Evolutionary conservation across 805 yeast species (phyloP), one percentile per base, ranked within the genome.

Genomic region (Spathaspora girioi): DNA sequence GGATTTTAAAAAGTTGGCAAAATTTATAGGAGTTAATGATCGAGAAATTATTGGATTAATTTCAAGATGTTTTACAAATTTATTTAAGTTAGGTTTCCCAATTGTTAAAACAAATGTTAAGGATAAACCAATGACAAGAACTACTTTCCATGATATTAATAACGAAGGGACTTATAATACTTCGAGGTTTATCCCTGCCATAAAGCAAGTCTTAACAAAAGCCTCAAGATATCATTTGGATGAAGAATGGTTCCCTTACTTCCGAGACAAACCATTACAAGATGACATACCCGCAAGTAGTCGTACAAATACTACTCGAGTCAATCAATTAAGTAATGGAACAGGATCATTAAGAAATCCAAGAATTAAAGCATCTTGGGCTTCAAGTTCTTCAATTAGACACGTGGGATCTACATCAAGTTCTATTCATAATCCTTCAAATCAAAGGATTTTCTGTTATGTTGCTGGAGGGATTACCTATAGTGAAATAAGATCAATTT

Each of bases 391-490:
- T 19, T 54, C 57, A 23, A 27, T 46, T 15, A 43, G 41, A 38
- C 43, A 26, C 17, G 5, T 38, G 10, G 38, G 38, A 17, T 45
- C 47, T 3, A 35, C 17, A 5, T 29, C 20, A 5, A 38, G 38
- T 19, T 27, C 46, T 11, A 45, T 32, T 18, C 64, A 47, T 43
- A 60, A 54, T 32, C 60, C 68, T 19, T 35, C 14, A 35, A 68
- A 83, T 56, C 97, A 89, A 62, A 74, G 94, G 47, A 74, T 92
- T 7, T 80, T 92, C 56, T 81, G 91, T 51, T 94, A 83, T 62
- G 79, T 90, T 26, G 86, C 96, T 1, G 99, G 99, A 19, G 99
- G 98, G 8, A 68, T 88, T 18, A 89, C 98, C 0, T 81, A 86
- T 57, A 80, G 92, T 2, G 99, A 94, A 66, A 71, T 87, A 27